Evolutionary conservation across 2,329 filamentous ascomycete genomes (phyloP).

Genomic region (Aspergillus clavatus): DNA sequence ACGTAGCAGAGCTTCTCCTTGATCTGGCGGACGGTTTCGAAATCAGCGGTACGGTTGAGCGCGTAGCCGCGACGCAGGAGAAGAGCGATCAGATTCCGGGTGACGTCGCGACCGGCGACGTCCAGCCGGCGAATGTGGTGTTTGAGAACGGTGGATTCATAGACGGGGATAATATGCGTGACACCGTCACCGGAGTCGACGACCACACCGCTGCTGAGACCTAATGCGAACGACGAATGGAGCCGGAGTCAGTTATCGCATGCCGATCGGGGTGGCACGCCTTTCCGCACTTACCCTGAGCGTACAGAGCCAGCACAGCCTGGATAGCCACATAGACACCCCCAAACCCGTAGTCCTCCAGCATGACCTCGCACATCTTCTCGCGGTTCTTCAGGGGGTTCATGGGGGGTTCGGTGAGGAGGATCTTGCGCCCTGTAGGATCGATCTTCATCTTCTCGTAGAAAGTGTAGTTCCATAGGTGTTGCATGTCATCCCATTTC

Average conservation of each 20-base stretch:
- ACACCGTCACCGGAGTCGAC: conserved; percentile 98
- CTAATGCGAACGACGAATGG: conserved; percentile 40
- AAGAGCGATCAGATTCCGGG: conserved; percentile 94
- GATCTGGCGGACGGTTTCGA: conserved; percentile 97
- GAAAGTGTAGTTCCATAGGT: conserved; percentile 99
- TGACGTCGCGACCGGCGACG: conserved; percentile 93
- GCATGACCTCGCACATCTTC: conserved; percentile 99
- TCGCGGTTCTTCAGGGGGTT: conserved; percentile 96
- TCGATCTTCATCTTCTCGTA: conserved; percentile 95
- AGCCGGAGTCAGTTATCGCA: conserved; percentile 10
- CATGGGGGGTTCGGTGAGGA: conserved; percentile 95
- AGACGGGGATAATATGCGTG: conserved; percentile 97
- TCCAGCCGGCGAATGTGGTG: conserved; percentile 92
- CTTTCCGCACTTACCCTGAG: conserved; percentile 64
- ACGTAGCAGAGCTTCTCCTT: conserved; percentile 99
- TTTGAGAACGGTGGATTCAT: conserved; percentile 96
- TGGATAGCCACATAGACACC: conserved; percentile 98
- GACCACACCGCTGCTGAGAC: conserved; percentile 88
- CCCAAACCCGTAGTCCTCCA: conserved; percentile 92
- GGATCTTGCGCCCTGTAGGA: conserved; percentile 87
- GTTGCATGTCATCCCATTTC: conserved; percentile 99
- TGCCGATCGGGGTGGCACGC: background rate
- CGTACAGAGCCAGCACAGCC: conserved; percentile 91
- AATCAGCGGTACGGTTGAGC: conserved; percentile 95
- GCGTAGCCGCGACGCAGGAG: conserved; percentile 91